Evolutionary conservation across 768 basidiomycete genomes (phyloP), one percentile per base, ranked within the genome.

Genomic region (Tubosaeta sp.): DNA sequence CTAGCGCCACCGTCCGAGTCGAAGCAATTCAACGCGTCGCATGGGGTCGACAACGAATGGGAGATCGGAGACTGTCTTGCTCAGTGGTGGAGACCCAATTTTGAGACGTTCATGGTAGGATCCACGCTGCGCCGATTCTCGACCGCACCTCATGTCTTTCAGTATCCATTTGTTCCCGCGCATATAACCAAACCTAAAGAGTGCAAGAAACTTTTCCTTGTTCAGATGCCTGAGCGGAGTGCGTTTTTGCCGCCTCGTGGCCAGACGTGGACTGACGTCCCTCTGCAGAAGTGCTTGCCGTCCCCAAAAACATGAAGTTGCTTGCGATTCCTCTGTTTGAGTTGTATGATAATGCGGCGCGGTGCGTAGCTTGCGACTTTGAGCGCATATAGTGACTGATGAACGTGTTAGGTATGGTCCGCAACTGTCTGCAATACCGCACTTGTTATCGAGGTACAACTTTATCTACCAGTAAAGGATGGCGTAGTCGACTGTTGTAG

Each of bases 111-210:
- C 72, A 95, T 97, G 88, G 95, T 95, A 60, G 63, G 14, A 29
- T 33, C 43, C 43, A 17, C 25, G 12, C 22, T 14, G 17, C 29
- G 29, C 29, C 29, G 29, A 29, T 29, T 29, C 17, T 11, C 51
- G 42, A 58, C 46, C 33, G 0, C 34, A 37, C 31, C 6, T 26
- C 41, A 50, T 33, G 45, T 29, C 2, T 22, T 37, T 29, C 63
- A 95, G 94, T 97, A 95, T 62, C 93, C 94, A 0, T 95, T 93
- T 67, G 79, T 93, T 50, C 95, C 93, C 1, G 91, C 94, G 14
- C 97, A 99, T 72, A 91, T 97, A 56, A 93, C 92, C 33, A 93
- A 95, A 66, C 97, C 95, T 9, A 99, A 99, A 72, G 95, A 99
- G 66, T 90, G 91, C 76, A 98, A 97, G 74, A 95, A 95, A 64